Percentiles rank a stretch among this genome's conserved stretches.
Conservation (phyloP, 768 basidiomycete genomes). For the Pisolithus marmoratus region DNA sequence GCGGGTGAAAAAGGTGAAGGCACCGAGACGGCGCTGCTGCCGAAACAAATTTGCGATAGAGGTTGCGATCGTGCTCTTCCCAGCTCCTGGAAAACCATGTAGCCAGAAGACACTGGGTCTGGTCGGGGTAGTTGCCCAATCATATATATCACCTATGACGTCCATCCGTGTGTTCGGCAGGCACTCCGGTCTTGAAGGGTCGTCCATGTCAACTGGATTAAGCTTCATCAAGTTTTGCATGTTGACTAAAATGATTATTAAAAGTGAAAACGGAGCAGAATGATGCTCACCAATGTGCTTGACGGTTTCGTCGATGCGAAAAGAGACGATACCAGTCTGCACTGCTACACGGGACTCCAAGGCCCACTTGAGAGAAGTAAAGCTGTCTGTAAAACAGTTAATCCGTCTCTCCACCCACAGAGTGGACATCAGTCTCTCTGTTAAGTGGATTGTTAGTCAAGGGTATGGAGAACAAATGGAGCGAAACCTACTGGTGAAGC, state of each 20-base stretch:
- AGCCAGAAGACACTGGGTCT: slow-evolving; percentile 27
- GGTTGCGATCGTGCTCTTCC: slow-evolving; percentile 32
- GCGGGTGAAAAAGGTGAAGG: slow-evolving; percentile 31
- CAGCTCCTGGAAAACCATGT: slow-evolving; percentile 30
- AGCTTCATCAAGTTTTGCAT: slow-evolving; percentile 20
- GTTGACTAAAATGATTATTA: slow-evolving; percentile 11
- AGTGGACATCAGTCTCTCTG: slow-evolving; percentile 15
- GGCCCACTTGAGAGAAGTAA: slow-evolving; percentile 20
- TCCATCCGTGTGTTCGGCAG: slow-evolving; percentile 29
- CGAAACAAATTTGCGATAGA: slow-evolving; percentile 30
- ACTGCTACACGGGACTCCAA: slow-evolving; percentile 20
- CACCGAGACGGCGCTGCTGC: slow-evolving; percentile 29
- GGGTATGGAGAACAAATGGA: slow-evolving; percentile 1
- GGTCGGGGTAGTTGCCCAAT: slow-evolving; percentile 21
- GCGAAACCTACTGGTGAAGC: slow-evolving; percentile 25
- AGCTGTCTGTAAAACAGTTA: slow-evolving; percentile 14
- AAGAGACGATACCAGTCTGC: slow-evolving; percentile 22
- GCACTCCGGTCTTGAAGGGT: slow-evolving; percentile 18
- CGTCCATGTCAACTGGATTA: slow-evolving; percentile 25
- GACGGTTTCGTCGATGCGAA: slow-evolving; percentile 24
- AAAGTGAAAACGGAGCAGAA: neutral
- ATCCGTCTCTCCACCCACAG: slow-evolving; percentile 19
- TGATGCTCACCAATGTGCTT: slow-evolving; percentile 16
- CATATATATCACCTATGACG: slow-evolving; percentile 19
- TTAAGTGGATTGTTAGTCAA: neutral